Conservation (phyloP, 345 rosid genomes). For the Syzygium jambos region DNA sequence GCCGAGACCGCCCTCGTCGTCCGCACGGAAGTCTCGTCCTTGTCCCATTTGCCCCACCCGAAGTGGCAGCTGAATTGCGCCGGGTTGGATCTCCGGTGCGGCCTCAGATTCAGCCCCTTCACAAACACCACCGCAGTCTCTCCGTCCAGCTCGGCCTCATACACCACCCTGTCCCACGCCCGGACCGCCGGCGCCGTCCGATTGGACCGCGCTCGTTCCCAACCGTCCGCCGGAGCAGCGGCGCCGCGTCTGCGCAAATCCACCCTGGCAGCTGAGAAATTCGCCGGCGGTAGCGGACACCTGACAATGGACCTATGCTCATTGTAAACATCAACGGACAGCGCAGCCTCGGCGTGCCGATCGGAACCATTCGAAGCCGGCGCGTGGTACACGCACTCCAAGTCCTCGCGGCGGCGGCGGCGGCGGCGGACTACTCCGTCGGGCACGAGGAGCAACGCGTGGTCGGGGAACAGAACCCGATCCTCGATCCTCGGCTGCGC, state of each 20-base stretch:
- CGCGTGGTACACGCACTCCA: constrained; percentile 55
- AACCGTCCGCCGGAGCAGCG: neutral
- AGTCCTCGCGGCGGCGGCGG: constrained; percentile 1
- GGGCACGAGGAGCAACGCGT: constrained; percentile 51
- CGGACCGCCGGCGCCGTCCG: constrained; percentile 23
- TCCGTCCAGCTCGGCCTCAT: constrained; percentile 66
- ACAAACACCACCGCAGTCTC: constrained; percentile 65
- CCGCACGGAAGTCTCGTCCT: constrained; percentile 28
- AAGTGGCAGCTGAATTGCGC: constrained; percentile 62
- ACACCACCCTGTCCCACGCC: constrained; percentile 65
- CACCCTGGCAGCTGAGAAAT: constrained; percentile 45
- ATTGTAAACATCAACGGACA: constrained; percentile 51
- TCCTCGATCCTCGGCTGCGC: constrained; percentile 35
- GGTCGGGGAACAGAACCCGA: constrained; percentile 78
- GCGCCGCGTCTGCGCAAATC: constrained; percentile 40
- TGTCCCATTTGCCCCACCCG: constrained; percentile 30
- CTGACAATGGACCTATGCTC: constrained; percentile 52
- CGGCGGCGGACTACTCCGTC: neutral
- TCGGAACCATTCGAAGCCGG: neutral
- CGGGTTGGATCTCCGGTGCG: constrained; percentile 63
- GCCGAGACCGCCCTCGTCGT: constrained; percentile 57
- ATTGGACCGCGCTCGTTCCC: constrained; percentile 13
- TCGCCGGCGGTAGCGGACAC: constrained; percentile 58
- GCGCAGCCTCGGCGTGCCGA: constrained; percentile 10
- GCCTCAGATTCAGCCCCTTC: constrained; percentile 85